A percentile compares a stretch with the other conserved stretches of the same genome.
phyloP scores from a whole-genome alignment of 2,329 filamentous ascomycete genomes.

The Epichloe sibirici region DNA sequence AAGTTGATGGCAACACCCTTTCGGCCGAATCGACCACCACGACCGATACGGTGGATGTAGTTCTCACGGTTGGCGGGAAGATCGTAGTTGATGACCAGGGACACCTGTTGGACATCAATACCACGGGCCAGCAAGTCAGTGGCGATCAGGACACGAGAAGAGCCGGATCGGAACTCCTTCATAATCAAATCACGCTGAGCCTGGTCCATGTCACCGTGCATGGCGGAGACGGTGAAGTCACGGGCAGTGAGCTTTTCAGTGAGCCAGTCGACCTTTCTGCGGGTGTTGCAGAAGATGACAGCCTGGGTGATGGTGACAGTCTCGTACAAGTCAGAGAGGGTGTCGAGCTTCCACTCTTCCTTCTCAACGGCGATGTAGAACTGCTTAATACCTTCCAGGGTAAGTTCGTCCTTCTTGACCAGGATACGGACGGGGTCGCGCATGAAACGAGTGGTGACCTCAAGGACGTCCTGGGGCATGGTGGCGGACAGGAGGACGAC shows the following conservation, averaged over 20 bases:
- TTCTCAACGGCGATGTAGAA: conserved; percentile 99
- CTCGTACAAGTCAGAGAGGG: conserved; percentile 96
- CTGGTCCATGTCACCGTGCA: conserved; percentile 99
- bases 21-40: conserved; percentile 98
- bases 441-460: conserved; percentile 99
- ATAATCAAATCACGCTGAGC: conserved; percentile 96
- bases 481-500: conserved; percentile 96
- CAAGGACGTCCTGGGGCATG: conserved; percentile 97
- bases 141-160: conserved; percentile 95
- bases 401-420: conserved; percentile 99
- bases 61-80: conserved; percentile 98
- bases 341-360: conserved; percentile 99
- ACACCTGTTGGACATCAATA: conserved; percentile 99
- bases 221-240: conserved; percentile 98
- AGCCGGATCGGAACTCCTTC: conserved; percentile 99
- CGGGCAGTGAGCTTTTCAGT: conserved; percentile 97
- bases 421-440: conserved; percentile 96
- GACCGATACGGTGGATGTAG: conserved; percentile 99
- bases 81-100: conserved; percentile 99
- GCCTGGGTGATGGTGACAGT: conserved; percentile 99
- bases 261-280: conserved; percentile 99
- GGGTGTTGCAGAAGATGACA: conserved; percentile 99
- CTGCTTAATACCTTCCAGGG: conserved; percentile 99
- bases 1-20: conserved; percentile 99
- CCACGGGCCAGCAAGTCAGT: conserved; percentile 96